Evolutionary conservation across 1,284 basidiomycete species (phyloP), one percentile per base, ranked within the genome.

Genomic region (Caloboletus inedulis): DNA sequence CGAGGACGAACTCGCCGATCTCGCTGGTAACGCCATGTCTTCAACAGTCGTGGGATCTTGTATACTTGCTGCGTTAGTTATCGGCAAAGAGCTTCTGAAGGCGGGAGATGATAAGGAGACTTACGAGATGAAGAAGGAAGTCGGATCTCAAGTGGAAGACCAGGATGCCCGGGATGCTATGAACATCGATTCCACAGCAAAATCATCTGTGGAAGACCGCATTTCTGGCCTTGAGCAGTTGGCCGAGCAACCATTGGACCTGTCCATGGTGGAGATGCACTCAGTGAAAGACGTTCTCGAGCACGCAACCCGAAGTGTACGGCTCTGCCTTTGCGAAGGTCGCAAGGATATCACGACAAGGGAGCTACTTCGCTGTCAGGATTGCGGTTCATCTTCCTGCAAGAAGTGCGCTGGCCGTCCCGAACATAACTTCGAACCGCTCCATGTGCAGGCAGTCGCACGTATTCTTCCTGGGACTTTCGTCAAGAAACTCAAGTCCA

Each of bases 1-100:
- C 12, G 91, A 96, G 69, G 95, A 97, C 71, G 89, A 98, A 62
- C 78, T 98, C 3, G 92, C 94, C 13, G 94, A 98, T 71, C 78
- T 98, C 9, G 95, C 94, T 12, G 94, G 94, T 1, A 98, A 98
- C 62, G 95, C 94, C 47, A 98, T 98, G 94, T 91, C 94, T 1
- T 91, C 94, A 1, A 98, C 94, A 1, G 94, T 98, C 13, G 94
- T 98, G 19, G 94, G 95, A 1, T 82, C 92, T 2, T 89, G 91
- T 59, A 92, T 98, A 61, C 74, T 97, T 36, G 84, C 90, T 10
- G 92, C 94, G 0, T 74, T 98, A 40, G 78, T 87, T 12, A 71
- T 87, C 1, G 83, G 84, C 6, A 78, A 77, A 63, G 78, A 80
- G 40, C 77, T 89, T 27, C 72, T 93, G 31, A 85, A 84, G 58